Base-by-base conservation (phyloP, 495 filamentous ascomycete species). In the Xanthoparmelia taractica region DNA sequence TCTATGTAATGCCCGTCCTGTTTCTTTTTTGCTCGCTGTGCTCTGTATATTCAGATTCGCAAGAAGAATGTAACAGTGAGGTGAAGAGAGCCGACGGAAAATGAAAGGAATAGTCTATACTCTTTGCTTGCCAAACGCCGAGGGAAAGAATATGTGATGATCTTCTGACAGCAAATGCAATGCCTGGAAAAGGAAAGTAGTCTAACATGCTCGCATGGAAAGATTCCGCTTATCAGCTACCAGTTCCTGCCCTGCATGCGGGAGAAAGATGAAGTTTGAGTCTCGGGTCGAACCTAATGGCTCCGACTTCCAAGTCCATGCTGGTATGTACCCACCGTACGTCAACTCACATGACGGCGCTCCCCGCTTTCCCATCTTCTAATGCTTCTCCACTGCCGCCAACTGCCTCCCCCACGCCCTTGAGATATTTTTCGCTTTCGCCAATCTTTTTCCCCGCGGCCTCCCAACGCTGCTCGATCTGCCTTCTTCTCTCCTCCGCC, bases 341-440 rank as follows among this genome's bases (percentile, higher is more conserved):
- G n/a, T n/a, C n/a, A n/a, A n/a, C 47, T 50, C 47, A 50, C 47
- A 50, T 50, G 12, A 50, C 25, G 12, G 47, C 47, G 25, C 47
- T 50, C 47, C 47, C 47, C 23, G 47, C 47, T 29, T 50, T 50
- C 25, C 47, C 47, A 29, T 50, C 47, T 29, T 50, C 47, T 8
- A 50, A 15, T 8, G 47, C 47, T 13, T 50, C 47, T 6, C 23
- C 47, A 4, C 47, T 27, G 23, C 47, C 56, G 27, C 58, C 62
- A 74, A 61, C 61, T 77, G 78, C 48, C 71, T 72, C 58, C 37
- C 78, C 72, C 11, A 82, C 84, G 15, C 88, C 88, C 68, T 82
- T 84, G 34, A 98, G 77, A 69, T 91, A 95, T 58, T 82, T 81
- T 76, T 98, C 94, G 43, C 81, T 85, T 72, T 95, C 89, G 11